phyloP scores from a whole-genome alignment of 1,284 basidiomycete species.

The Tilletia horrida region DNA sequence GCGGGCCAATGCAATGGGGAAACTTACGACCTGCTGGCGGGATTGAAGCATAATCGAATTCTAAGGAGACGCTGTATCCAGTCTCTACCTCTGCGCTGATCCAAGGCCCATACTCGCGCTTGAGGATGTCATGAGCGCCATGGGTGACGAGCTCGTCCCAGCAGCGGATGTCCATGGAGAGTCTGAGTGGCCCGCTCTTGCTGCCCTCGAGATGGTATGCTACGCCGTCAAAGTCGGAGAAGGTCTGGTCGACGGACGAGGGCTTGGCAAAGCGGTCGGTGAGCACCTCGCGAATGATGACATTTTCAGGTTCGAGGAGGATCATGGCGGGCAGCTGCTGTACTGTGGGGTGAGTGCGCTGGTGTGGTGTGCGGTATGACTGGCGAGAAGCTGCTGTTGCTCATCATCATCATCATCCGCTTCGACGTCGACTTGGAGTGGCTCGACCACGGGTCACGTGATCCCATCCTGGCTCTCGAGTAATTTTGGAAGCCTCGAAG shows the following conservation, averaged over 20 bases:
- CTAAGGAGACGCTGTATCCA: constrained; percentile 83
- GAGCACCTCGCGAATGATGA: constrained; percentile 86
- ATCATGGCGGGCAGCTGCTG: constrained; percentile 41
- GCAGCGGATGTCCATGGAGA: constrained; percentile 92
- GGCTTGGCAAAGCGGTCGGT: constrained; percentile 88
- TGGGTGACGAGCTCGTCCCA: constrained; percentile 89
- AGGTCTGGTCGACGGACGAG: constrained; percentile 83
- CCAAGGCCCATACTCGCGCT: constrained; percentile 77
- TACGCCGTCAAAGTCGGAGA: constrained; percentile 96
- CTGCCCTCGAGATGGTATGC: constrained; percentile 86
- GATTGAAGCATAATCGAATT: constrained; percentile 79
- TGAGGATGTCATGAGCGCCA: constrained; percentile 77
- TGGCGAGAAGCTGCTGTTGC: not conserved
- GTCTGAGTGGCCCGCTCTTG: constrained; percentile 66
- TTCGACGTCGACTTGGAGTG: too few relatives aligned
- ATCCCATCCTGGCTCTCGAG: too few relatives aligned
- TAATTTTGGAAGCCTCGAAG: too few relatives aligned
- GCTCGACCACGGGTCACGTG: not conserved
- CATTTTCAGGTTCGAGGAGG: constrained; percentile 56
- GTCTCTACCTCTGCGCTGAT: constrained; percentile 65
- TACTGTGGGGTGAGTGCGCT: not conserved
- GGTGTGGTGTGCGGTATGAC: not conserved
- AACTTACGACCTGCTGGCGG: constrained; percentile 74
- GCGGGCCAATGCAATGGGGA: not conserved
- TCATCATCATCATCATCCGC: too few relatives aligned